phyloP scores from a whole-genome alignment of 352 stramenopile genomes.

The Globisporangium orthogonon region DNA sequence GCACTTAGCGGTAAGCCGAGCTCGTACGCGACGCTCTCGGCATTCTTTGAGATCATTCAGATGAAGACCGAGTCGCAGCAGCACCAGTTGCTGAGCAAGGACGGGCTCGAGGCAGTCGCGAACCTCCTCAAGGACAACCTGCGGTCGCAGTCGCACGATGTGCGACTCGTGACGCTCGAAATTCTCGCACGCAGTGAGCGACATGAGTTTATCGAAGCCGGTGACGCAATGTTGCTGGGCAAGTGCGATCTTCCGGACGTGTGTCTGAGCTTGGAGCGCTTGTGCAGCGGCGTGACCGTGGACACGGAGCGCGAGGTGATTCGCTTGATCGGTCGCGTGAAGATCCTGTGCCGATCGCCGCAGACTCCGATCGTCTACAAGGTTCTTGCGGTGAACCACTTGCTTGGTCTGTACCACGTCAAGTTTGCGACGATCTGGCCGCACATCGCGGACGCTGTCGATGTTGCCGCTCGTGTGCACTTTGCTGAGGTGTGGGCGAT shows the following conservation, averaged over 20 bases:
- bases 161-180: slow-evolving; percentile 67
- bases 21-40: slow-evolving; percentile 57
- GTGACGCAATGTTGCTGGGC: slow-evolving; percentile 34
- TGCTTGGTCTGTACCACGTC: slow-evolving; percentile 83
- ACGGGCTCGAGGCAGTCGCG: slow-evolving; percentile 27
- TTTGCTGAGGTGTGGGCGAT: slow-evolving; percentile 64
- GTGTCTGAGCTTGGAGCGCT: slow-evolving; percentile 53
- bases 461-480: slow-evolving; percentile 39
- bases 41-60: slow-evolving; percentile 50
- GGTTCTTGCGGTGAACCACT: slow-evolving; percentile 59
- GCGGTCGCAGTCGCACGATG: slow-evolving; percentile 52
- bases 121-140: slow-evolving; percentile 46
- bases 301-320: slow-evolving; percentile 79
- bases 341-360: slow-evolving; percentile 60
- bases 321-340: slow-evolving; percentile 71
- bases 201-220: slow-evolving; percentile 40
- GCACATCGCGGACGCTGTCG: slow-evolving; percentile 68
- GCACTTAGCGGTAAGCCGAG: slow-evolving; percentile 31
- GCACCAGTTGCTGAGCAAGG: slow-evolving; percentile 30
- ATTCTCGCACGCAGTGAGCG: slow-evolving; percentile 52
- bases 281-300: slow-evolving; percentile 49
- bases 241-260: slow-evolving; percentile 66
- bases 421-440: slow-evolving; percentile 87
- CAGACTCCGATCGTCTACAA: slow-evolving; percentile 81
- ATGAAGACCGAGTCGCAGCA: slow-evolving; percentile 49